Base-by-base conservation (phyloP, 139 green algal species). In the Eudorina sp. region DNA sequence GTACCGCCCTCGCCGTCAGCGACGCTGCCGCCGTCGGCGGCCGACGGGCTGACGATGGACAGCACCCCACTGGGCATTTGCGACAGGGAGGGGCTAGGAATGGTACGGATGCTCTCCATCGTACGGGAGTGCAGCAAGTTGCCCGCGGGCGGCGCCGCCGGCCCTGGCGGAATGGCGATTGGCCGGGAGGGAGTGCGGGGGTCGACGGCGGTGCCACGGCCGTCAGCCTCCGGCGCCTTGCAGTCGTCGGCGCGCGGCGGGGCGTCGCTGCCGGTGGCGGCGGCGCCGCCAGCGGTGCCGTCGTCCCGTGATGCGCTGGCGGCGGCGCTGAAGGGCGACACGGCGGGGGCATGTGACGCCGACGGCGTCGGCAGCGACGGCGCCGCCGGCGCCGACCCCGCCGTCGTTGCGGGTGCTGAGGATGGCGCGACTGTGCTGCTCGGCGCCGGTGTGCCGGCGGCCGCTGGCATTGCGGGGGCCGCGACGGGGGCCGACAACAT, bases 21-120 rank as follows among this genome's bases (percentile, higher is more conserved):
- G 14, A 34, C 77, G 23, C 55, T 64, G 53, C 38, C 53, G 53
- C 34, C 77, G 53, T 53, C 77, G 55, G 78, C 78, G 25, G n/a
- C 58, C 16, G 80, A 86, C 60, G 80, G 80, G 31, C 36, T 60
- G 11, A 86, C 19, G 0, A 86, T 40, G 0, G 80, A 85, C 14
- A 62, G 9, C 13, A 85, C 40, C 40, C 79, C 79, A 41, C 34
- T 62, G 60, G 80, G 60, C 43, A 77, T 40, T 16, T 77, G 60
- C 14, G 80, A 86, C 3, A 86, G 80, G 5, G 80, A 55, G 27
- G 80, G 29, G n/a, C 51, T 74, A 11, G 80, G 80, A 41, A 77
- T 38, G 5, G 80, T 73, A 21, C 40, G 60, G 29, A 86, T 62
- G 60, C 38, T 62, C 60, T 86, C 80, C 29, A 86, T 16, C 3